Conservation (phyloP, 768 basidiomycete species). For the Podaxis sp. region DNA sequence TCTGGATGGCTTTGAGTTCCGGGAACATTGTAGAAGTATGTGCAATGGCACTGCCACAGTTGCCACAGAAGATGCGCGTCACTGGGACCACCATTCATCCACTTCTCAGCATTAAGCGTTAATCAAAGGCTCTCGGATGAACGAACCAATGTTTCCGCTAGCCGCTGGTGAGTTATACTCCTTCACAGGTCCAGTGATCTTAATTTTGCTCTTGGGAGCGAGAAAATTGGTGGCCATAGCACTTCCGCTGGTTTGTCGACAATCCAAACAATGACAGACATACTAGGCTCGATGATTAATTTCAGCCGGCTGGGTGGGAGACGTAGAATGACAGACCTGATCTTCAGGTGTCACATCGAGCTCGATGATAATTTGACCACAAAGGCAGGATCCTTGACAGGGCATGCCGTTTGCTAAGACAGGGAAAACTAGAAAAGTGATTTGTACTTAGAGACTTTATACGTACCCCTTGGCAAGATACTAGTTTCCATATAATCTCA, state of each 20-base stretch:
- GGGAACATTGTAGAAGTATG: conserved; percentile 32
- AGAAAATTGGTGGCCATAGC: conserved; percentile 36
- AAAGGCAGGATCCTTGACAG: conserved; percentile 28
- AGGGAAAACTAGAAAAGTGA: background rate
- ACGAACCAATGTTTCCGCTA: conserved; percentile 33
- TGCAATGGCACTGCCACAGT: conserved; percentile 35
- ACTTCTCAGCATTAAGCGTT: background rate
- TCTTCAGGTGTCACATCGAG: conserved; percentile 24
- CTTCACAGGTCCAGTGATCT: conserved; percentile 31
- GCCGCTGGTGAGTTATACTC: conserved; percentile 27
- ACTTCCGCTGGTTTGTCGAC: conserved; percentile 34
- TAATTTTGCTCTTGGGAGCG: conserved; percentile 29
- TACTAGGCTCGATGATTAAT: conserved; percentile 14
- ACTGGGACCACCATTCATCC: conserved; percentile 20
- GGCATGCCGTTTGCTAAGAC: background rate
- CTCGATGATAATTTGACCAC: conserved; percentile 26
- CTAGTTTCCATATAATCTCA: too few species aligned
- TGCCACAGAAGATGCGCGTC: conserved; percentile 34
- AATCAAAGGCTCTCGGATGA: conserved; percentile 17
- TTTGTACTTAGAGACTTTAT: background rate
- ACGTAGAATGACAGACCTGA: conserved; percentile 21
- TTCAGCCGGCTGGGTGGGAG: background rate
- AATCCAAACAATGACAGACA: conserved; percentile 35
- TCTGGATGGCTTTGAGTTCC: conserved; percentile 35
- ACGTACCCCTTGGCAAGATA: background rate